phyloP scores from a whole-genome alignment of 306 rosid species.

The Lablab purpureus region DNA sequence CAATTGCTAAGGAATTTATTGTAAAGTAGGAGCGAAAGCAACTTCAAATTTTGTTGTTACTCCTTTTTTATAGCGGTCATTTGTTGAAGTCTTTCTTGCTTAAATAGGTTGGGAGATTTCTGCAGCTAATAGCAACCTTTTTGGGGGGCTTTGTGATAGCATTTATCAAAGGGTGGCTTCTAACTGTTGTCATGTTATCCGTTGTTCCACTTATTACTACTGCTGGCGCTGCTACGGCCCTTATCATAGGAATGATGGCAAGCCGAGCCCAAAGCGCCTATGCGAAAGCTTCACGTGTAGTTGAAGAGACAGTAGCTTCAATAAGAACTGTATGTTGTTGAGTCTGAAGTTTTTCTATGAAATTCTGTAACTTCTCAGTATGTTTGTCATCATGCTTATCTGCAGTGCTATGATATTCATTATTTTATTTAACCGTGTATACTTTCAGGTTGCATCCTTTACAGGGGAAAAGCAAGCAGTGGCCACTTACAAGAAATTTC shows the following conservation, averaged over 20 bases:
- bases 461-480: constrained; percentile 81
- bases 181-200: constrained; percentile 68
- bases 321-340: constrained; percentile 72
- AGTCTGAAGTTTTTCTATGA: not conserved
- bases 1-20: not conserved
- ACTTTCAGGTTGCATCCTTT: constrained; percentile 74
- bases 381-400: constrained; percentile 1
- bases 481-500: constrained; percentile 60
- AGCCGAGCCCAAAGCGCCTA: constrained; percentile 72
- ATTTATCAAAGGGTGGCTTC: constrained; percentile 84
- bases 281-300: constrained; percentile 73
- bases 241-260: constrained; percentile 61
- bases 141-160: constrained; percentile 72
- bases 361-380: not conserved
- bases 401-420: constrained; percentile 2
- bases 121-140: constrained; percentile 70
- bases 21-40: not conserved
- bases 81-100: constrained; percentile 28
- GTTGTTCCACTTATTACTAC: constrained; percentile 65
- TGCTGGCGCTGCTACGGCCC: constrained; percentile 63
- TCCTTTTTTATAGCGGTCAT: not conserved
- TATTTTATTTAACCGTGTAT: not conserved
- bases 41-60: not conserved
- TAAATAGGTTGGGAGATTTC: constrained; percentile 75
- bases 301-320: constrained; percentile 81